These are phyloP conservation scores for Ophiocordyceps camponoti-leonardi DNA, from an alignment of 2,329 filamentous ascomycete genomes.

Conservation along the genomic window DNA sequence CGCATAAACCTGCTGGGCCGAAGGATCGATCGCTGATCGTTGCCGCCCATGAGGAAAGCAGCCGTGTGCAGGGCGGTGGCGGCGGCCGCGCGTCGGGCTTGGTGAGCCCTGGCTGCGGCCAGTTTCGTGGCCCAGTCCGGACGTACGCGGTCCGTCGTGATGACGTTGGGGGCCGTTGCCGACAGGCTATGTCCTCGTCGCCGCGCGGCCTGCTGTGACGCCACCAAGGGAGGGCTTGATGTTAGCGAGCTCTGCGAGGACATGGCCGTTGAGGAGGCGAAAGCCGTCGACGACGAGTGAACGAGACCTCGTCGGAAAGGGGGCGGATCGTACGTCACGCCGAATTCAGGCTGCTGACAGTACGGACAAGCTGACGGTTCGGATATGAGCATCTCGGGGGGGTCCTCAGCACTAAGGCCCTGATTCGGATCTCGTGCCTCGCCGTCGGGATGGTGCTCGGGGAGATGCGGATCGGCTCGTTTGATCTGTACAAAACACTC, in stretches of 20 bases:
- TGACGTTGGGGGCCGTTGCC: constrained; percentile 66
- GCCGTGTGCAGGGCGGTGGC: constrained; percentile 90
- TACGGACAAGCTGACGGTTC: constrained; percentile 89
- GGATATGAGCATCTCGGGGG: constrained; percentile 57
- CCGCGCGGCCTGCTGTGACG: constrained; percentile 19
- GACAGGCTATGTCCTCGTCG: constrained; percentile 48
- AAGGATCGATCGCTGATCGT: constrained; percentile 28
- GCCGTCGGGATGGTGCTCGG: constrained; percentile 51
- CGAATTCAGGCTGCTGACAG: constrained; percentile 87
- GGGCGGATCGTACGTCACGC: constrained; percentile 84
- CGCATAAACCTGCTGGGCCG: constrained; percentile 37
- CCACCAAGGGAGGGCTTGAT: constrained; percentile 31
- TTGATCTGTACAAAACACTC: constrained; percentile 99
- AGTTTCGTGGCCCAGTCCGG: constrained; percentile 93
- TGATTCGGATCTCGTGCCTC: constrained; percentile 18
- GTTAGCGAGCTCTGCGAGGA: constrained; percentile 72
- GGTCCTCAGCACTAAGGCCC: constrained; percentile 26
- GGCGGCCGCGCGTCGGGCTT: constrained; percentile 72
- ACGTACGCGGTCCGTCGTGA: constrained; percentile 81
- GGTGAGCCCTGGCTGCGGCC: constrained; percentile 66
- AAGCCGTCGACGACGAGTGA: constrained; percentile 36
- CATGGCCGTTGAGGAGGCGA: constrained; percentile 47
- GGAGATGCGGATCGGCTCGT: constrained; percentile 75
- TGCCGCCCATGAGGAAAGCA: constrained; percentile 70
- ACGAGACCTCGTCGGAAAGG: constrained; percentile 71